These are phyloP conservation scores for Alternaria panax DNA, from an alignment of 2,329 filamentous ascomycete genomes.

Conservation along the genomic window DNA sequence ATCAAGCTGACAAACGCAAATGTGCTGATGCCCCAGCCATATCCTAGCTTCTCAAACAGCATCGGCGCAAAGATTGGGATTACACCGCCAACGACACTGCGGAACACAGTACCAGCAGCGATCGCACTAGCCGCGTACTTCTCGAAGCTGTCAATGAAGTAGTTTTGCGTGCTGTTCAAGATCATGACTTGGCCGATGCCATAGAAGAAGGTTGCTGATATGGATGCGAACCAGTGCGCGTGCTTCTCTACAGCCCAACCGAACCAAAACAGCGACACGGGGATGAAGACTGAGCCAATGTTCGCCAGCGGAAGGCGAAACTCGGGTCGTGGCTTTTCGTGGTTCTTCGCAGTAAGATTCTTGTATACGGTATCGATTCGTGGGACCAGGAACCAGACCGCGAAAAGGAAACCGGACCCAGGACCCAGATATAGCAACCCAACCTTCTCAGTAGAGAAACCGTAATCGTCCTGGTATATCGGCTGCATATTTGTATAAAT, in stretches of 20 bases:
- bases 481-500: slow-evolving; percentile 59
- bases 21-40: slow-evolving; percentile 60
- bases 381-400: slow-evolving; percentile 57
- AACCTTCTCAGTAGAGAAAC: slow-evolving; percentile 56
- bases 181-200: slow-evolving; percentile 63
- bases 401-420: slow-evolving; percentile 54
- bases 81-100: slow-evolving; percentile 56
- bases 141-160: slow-evolving; percentile 62
- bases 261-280: slow-evolving; percentile 53
- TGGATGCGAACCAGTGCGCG: slow-evolving; percentile 52
- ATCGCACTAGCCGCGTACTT: slow-evolving; percentile 60
- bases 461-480: slow-evolving; percentile 54
- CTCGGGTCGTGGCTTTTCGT: slow-evolving; percentile 52
- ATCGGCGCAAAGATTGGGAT: slow-evolving; percentile 56
- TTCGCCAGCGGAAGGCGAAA: slow-evolving; percentile 57
- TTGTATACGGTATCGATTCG: slow-evolving; percentile 59
- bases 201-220: slow-evolving; percentile 57
- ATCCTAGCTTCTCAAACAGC: slow-evolving; percentile 55
- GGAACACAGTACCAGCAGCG: slow-evolving; percentile 58
- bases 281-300: slow-evolving; percentile 55
- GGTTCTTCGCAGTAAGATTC: slow-evolving; percentile 50
- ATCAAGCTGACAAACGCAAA: slow-evolving; percentile 56
- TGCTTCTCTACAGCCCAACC: slow-evolving; percentile 54
- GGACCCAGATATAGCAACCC: slow-evolving; percentile 56
- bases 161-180: slow-evolving; percentile 62